phyloP scores from a whole-genome alignment of 2,329 filamentous ascomycete genomes.

The Seiridium unicorne region DNA sequence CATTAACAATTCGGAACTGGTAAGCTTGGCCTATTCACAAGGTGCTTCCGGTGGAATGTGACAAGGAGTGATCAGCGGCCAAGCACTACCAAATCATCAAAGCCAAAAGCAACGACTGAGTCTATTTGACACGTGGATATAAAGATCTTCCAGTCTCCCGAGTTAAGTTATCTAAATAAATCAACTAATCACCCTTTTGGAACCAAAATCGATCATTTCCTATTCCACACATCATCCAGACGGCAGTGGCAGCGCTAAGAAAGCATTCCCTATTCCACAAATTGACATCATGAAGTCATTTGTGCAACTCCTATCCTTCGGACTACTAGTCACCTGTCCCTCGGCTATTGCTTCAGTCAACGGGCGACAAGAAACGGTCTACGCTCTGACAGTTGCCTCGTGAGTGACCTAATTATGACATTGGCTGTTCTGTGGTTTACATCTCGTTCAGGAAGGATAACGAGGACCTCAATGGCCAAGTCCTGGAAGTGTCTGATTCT shows the following conservation, averaged over 20 bases:
- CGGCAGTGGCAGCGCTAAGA: neutral
- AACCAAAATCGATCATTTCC: neutral
- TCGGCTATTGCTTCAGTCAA: conserved; percentile 18
- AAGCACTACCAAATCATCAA: no score
- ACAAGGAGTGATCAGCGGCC: no score
- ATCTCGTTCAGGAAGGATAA: neutral
- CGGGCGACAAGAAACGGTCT: conserved; percentile 19
- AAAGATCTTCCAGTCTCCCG: no score
- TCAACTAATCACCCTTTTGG: neutral
- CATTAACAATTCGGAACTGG: no score
- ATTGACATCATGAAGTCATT: conserved; percentile 23
- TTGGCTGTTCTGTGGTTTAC: no score
- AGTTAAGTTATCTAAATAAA: no score
- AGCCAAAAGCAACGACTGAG: no score
- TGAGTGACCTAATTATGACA: conserved; percentile 10
- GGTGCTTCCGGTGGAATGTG: no score
- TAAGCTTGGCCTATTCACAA: no score
- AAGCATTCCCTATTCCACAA: neutral
- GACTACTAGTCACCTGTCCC: conserved; percentile 17
- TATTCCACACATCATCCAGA: neutral
- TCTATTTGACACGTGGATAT: no score
- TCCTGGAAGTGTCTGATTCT: neutral
- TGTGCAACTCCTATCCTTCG: conserved; percentile 20
- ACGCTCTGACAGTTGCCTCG: conserved; percentile 24
- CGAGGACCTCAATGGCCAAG: neutral